These are phyloP conservation scores for Daphne laureola DNA, from an alignment of 441 rosid genomes.

Conservation along the genomic window DNA sequence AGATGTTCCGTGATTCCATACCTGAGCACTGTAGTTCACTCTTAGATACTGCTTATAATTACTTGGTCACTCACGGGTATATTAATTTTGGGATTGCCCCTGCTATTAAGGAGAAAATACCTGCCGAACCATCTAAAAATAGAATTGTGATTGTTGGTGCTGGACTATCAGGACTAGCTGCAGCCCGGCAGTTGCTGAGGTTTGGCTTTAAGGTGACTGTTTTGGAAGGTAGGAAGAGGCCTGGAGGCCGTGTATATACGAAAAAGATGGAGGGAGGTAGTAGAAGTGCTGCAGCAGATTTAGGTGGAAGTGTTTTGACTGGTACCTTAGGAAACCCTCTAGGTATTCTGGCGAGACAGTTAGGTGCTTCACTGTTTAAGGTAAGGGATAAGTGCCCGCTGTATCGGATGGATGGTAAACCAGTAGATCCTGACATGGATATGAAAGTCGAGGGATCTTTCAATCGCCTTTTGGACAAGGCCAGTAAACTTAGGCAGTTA, in stretches of 20 bases:
- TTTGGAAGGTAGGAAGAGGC: conserved; percentile 85
- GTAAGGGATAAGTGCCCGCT: conserved; percentile 91
- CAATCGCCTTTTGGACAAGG: conserved; percentile 75
- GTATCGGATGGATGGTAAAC: conserved; percentile 64
- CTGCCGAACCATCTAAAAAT: conserved; percentile 36
- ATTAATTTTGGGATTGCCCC: conserved; percentile 79
- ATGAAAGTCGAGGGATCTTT: conserved; percentile 75
- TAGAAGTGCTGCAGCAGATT: conserved; percentile 73
- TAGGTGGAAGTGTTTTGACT: conserved; percentile 89
- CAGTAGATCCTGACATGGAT: conserved; percentile 66
- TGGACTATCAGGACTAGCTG: conserved; percentile 79
- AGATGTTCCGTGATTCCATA: conserved; percentile 52
- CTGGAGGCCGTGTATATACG: conserved; percentile 88
- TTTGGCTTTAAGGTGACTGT: conserved; percentile 81
- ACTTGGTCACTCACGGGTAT: conserved; percentile 65
- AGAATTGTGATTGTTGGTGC: conserved; percentile 70
- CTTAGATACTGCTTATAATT: conserved; percentile 70
- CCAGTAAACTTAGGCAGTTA: conserved; percentile 76
- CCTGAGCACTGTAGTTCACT: conserved; percentile 60
- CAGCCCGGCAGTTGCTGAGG: conserved; percentile 79
- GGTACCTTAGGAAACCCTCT: conserved; percentile 87
- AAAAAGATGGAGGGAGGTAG: conserved; percentile 82
- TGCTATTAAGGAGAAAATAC: conserved; percentile 56
- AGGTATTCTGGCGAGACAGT: conserved; percentile 76
- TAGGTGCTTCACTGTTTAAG: conserved; percentile 64